Evolutionary conservation across 441 rosid species (phyloP), one percentile per base, ranked within the genome.

Genomic region (Mallotus japonicus): DNA sequence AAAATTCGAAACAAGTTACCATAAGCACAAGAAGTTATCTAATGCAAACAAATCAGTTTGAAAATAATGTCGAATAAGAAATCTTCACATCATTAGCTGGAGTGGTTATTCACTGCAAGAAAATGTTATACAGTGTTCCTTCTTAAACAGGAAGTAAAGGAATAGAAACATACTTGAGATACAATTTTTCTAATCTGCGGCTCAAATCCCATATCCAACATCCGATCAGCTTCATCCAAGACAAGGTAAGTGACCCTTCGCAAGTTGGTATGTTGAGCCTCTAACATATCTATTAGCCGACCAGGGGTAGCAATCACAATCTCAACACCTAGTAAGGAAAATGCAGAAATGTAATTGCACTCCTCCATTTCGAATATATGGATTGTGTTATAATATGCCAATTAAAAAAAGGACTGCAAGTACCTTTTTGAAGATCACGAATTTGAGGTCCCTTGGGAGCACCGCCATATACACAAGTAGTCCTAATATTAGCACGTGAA

Each of bases 181-280:
- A 91, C 55, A 77, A 95, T 87, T 85, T 90, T 91, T 84, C 96
- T 89, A 77, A 95, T 93, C 78, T 95, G 99, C 76, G 99, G 98
- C 83, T 93, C 99, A 84, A 95, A 95, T 19, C 99, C 99, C 99
- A 95, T 95, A 81, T 95, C 99, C 84, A 95, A 82, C 99, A 95
- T 95, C 74, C 98, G 76, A 81, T 95, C 99, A 66, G 98, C 97
- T 79, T 95, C 99, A 79, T 91, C 99, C 87, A 95, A 78, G 12
- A 95, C 99, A 77, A 95, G 95, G 87, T 91, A 95, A 61, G 96
- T 95, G 75, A 93, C 98, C 83, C 97, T 84, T 74, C 77, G 84
- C 86, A 95, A 86, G 85, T 88, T 90, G 61, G 96, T 91, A 71
- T 89, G 84, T 74, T 89, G 95, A 70, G 89, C 87, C 79, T 90